Conservation (phyloP, 192 early-diverging fungal genomes). For the Coemansia sp. region DNA sequence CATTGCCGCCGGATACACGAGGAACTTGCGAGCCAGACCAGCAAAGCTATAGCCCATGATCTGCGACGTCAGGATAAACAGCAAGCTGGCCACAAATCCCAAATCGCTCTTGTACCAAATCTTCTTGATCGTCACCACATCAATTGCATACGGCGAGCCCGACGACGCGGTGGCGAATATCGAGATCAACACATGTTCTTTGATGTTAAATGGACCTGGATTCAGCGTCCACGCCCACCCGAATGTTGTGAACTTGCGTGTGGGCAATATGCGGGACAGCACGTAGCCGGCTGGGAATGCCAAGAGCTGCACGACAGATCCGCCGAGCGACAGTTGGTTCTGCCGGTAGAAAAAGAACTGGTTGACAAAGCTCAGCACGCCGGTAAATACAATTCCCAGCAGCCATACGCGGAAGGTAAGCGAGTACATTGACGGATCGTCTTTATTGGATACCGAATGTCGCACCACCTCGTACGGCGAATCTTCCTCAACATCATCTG, state of each 20-base stretch:
- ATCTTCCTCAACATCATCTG: slow-evolving; percentile 27
- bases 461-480: slow-evolving; percentile 73
- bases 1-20: slow-evolving; percentile 87
- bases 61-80: slow-evolving; percentile 72
- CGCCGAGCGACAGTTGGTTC: slow-evolving; percentile 68
- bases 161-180: slow-evolving; percentile 72
- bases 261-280: slow-evolving; percentile 63
- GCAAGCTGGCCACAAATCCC: slow-evolving; percentile 62
- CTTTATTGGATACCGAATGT: slow-evolving; percentile 67
- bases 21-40: slow-evolving; percentile 70
- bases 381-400: slow-evolving; percentile 68
- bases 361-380: slow-evolving; percentile 66
- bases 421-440: slow-evolving; percentile 63
- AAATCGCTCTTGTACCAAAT: slow-evolving; percentile 69
- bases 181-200: slow-evolving; percentile 84
- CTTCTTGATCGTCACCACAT: slow-evolving; percentile 68
- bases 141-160: slow-evolving; percentile 71
- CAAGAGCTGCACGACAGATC: slow-evolving; percentile 72
- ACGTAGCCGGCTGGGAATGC: slow-evolving; percentile 73
- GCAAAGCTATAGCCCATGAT: slow-evolving; percentile 68
- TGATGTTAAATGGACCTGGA: slow-evolving; percentile 84
- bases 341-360: slow-evolving; percentile 87
- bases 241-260: slow-evolving; percentile 53
- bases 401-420: slow-evolving; percentile 74
- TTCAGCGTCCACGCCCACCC: slow-evolving; percentile 65